Percentiles rank a stretch among this genome's conserved stretches.
Conservation (phyloP, 345 rosid species). For the Triadica sebifera region DNA sequence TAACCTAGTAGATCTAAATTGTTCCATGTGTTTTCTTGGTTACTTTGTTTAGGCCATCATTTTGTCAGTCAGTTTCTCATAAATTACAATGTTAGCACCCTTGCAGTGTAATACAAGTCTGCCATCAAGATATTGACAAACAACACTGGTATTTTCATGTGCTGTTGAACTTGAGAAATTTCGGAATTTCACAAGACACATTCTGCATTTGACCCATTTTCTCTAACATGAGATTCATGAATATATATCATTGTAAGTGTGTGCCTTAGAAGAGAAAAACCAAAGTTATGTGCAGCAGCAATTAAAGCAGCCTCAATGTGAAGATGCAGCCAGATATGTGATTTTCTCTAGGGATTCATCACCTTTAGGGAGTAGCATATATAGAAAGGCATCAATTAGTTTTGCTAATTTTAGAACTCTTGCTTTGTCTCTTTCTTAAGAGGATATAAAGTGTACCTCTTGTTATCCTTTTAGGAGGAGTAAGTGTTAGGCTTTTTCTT, state of each 20-base stretch:
- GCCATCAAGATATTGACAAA: slow-evolving; percentile 93
- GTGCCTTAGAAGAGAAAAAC: slow-evolving; percentile 99
- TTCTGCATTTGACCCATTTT: slow-evolving; percentile 88
- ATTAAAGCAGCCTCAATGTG: slow-evolving; percentile 99
- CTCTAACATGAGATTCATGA: slow-evolving; percentile 97
- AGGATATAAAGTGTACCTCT: too few species aligned
- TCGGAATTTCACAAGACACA: slow-evolving; percentile 82
- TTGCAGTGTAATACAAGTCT: slow-evolving; percentile 95
- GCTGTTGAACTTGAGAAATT: slow-evolving; percentile 98
- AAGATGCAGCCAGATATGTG: slow-evolving; percentile 97
- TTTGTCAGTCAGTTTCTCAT: slow-evolving; percentile 75
- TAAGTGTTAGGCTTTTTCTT: too few species aligned
- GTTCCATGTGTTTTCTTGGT: slow-evolving; percentile 82
- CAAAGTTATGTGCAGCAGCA: slow-evolving; percentile 94
- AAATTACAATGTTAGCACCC: slow-evolving; percentile 98
- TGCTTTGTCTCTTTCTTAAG: too few species aligned
- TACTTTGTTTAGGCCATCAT: slow-evolving; percentile 64
- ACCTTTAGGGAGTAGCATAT: slow-evolving; percentile 98
- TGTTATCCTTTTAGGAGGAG: too few species aligned
- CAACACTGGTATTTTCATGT: slow-evolving; percentile 99
- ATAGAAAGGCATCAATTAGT: slow-evolving; percentile 99
- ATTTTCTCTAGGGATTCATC: slow-evolving; percentile 92
- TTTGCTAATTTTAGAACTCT: too few species aligned
- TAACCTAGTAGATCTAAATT: too few species aligned
- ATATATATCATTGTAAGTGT: slow-evolving; percentile 89